Conservation (phyloP, 768 basidiomycete species). For the Leccinum barrowsii region DNA sequence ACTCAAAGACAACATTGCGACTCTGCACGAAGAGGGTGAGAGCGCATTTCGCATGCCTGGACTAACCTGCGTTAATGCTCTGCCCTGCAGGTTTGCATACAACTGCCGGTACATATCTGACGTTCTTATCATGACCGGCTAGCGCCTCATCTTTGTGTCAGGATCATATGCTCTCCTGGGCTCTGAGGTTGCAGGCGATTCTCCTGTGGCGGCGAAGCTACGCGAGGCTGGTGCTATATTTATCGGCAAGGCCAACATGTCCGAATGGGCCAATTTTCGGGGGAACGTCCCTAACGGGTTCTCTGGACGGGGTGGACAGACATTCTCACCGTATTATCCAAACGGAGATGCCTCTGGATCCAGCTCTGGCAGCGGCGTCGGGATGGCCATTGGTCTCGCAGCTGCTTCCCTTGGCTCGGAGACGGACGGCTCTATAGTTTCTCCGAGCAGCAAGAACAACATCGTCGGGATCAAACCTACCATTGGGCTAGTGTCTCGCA, state of each 20-base stretch:
- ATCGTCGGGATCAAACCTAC: slow-evolving; percentile 42
- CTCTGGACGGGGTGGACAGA: slow-evolving; percentile 46
- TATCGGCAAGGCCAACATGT: slow-evolving; percentile 43
- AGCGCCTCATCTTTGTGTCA: slow-evolving; percentile 5
- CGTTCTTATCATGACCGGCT: background rate
- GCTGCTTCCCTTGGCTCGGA: slow-evolving; percentile 44
- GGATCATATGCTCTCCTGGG: slow-evolving; percentile 36
- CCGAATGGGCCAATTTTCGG: slow-evolving; percentile 43
- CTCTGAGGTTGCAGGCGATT: slow-evolving; percentile 35
- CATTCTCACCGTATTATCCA: slow-evolving; percentile 40
- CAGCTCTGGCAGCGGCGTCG: slow-evolving; percentile 42
- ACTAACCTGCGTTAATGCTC: background rate
- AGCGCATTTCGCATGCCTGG: background rate
- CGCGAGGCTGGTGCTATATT: slow-evolving; percentile 35
- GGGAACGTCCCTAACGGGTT: slow-evolving; percentile 40
- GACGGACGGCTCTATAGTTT: slow-evolving; percentile 48
- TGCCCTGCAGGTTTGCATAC: slow-evolving; percentile 34
- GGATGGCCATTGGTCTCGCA: slow-evolving; percentile 40
- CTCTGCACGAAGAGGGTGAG: slow-evolving; percentile 30
- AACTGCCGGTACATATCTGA: slow-evolving; percentile 30
- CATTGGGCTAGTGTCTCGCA: slow-evolving; percentile 38
- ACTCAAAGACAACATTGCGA: slow-evolving; percentile 47
- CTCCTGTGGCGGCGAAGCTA: slow-evolving; percentile 28
- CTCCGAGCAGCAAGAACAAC: slow-evolving; percentile 40
- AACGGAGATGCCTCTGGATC: slow-evolving; percentile 40